phyloP scores from a whole-genome alignment of 129 eudicot species.

The Solidago caesia region DNA sequence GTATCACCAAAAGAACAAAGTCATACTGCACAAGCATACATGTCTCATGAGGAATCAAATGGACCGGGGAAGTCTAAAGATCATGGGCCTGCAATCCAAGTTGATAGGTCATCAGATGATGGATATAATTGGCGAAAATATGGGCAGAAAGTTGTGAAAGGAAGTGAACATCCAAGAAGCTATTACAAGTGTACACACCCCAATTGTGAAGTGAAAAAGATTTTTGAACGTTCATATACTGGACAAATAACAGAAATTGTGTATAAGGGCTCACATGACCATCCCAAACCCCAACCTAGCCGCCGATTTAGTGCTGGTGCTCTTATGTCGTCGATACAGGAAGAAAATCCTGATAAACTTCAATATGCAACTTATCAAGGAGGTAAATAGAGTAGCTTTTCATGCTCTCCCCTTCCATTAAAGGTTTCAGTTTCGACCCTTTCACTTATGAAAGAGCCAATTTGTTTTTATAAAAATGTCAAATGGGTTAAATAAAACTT shows the following conservation, averaged over 20 bases:
- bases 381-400: conserved; percentile 41
- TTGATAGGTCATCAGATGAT: conserved; percentile 86
- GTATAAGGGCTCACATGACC: conserved; percentile 95
- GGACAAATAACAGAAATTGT: conserved; percentile 91
- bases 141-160: conserved; percentile 97
- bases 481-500: not conserved
- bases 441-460: not conserved
- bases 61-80: conserved; percentile 52
- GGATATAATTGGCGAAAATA: conserved; percentile 98
- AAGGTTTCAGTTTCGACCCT: not conserved
- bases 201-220: conserved; percentile 93
- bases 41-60: conserved; percentile 43
- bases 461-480: conserved; percentile 9
- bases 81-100: conserved; percentile 42
- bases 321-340: conserved; percentile 74
- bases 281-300: conserved; percentile 92
- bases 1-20: conserved; percentile 45
- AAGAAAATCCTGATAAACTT: conserved; percentile 62
- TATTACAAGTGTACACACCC: conserved; percentile 97
- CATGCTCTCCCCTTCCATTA: not conserved
- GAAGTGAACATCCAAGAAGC: conserved; percentile 98
- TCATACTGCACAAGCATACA: conserved; percentile 32
- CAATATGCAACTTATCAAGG: conserved; percentile 49
- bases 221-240: conserved; percentile 80
- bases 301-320: conserved; percentile 86